Evolutionary conservation across 495 filamentous ascomycete genomes (phyloP), one percentile per base, ranked within the genome.

Genomic region (Penicillium cinerascens): DNA sequence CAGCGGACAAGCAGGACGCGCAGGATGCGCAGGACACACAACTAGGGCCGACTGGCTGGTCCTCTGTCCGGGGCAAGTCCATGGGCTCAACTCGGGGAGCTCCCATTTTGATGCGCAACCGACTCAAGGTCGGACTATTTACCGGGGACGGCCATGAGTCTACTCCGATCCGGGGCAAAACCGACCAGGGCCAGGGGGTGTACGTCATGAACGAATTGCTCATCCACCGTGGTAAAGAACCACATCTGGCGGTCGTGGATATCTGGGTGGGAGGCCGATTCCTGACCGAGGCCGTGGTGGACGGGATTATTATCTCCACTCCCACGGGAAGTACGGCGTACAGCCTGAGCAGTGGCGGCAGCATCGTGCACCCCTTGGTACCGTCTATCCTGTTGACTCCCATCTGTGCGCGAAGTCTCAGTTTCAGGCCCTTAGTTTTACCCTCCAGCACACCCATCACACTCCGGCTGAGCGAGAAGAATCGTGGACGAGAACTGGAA

Each of bases 121-220:
- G 93, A 10, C 75, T 97, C 33, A 87, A 87, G 44, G 89, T 96
- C 7, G 87, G 87, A 6, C 74, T 96, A 13, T 92, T 87, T 64
- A 79, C 86, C 48, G 69, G 74, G 2, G 72, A 82, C 22, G 85
- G 87, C 71, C 75, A 48, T 18, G 63, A 58, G 52, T 65, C 51
- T 6, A 66, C 60, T 2, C 15, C 75, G 61, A 33, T 77, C 69
- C 72, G 51, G 61, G 77, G 54, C 61, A 78, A 52, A 66, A 71
- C 51, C 52, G 73, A 51, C 53, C 63, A 26, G 44, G 71, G 29
- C 47, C 67, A 49, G 47, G 68, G 85, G 33, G 79, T 91, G 4
- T 92, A 95, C 64, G 93, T 93, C 43, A 88, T 97, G 73, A 98
- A 98, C 64, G 93, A 98, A 65, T 80, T 98, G 7, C 86, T 93